Evolutionary conservation across 768 basidiomycete species (phyloP).

Genomic region (Serpula lacrymans): DNA sequence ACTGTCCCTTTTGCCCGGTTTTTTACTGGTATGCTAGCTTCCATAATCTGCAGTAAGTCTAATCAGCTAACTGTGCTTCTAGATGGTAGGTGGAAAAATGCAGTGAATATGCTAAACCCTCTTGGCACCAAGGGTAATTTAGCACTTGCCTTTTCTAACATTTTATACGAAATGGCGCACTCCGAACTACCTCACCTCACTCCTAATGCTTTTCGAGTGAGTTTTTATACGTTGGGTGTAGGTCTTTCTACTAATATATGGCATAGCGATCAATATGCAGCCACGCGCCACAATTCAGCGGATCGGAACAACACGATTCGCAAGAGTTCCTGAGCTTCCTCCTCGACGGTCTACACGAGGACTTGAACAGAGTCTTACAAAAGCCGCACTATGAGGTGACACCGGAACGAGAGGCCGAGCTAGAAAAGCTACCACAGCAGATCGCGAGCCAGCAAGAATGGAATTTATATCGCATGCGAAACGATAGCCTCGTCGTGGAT

Average conservation of each 20-base stretch:
- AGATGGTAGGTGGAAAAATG: conserved; percentile 81
- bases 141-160: conserved; percentile 75
- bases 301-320: conserved; percentile 92
- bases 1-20: conserved; percentile 92
- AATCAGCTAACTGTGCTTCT: conserved; percentile 5
- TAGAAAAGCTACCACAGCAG: conserved; percentile 83
- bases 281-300: conserved; percentile 71
- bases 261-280: conserved; percentile 54
- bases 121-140: conserved; percentile 86
- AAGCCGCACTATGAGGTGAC: conserved; percentile 64
- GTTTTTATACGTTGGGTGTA: conserved; percentile 18
- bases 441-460: conserved; percentile 93
- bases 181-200: conserved; percentile 80
- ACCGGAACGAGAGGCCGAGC: conserved; percentile 80
- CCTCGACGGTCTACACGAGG: conserved; percentile 88
- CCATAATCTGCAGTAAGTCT: neutral
- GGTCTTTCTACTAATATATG: conserved; percentile 18
- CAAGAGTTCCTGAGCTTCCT: conserved; percentile 96
- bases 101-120: conserved; percentile 82
- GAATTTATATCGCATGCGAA: conserved; percentile 82
- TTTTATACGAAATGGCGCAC: conserved; percentile 86
- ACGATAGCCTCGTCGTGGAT: conserved; percentile 94
- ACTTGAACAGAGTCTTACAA: conserved; percentile 77
- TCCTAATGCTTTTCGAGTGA: conserved; percentile 81
- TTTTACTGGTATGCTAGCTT: conserved; percentile 69